Evolutionary conservation across 768 basidiomycete genomes (phyloP).

Genomic region (Agaricus subrufescens): DNA sequence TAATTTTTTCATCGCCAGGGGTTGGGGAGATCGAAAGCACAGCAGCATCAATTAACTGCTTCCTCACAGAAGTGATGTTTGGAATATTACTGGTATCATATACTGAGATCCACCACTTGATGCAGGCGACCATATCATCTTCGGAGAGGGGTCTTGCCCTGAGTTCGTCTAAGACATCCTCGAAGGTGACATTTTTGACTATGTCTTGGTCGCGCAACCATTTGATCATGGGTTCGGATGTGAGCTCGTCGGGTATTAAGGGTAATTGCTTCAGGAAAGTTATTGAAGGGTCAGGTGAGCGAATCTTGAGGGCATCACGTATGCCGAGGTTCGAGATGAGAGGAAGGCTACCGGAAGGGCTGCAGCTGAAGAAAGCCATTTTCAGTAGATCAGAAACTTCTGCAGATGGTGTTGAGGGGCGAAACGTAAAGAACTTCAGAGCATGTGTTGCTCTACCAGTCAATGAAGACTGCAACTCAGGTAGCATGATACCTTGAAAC

Average conservation of each 20-base stretch:
- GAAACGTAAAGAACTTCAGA: constrained; percentile 87
- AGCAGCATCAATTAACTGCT: constrained; percentile 66
- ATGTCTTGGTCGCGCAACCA: constrained; percentile 57
- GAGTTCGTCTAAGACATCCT: constrained; percentile 80
- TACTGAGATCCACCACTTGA: constrained; percentile 78
- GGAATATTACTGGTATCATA: constrained; percentile 15
- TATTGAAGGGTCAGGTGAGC: constrained; percentile 69
- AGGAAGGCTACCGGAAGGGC: constrained; percentile 45
- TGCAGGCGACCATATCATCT: constrained; percentile 72
- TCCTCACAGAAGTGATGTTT: constrained; percentile 33
- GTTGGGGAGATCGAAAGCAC: constrained; percentile 42
- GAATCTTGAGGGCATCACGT: constrained; percentile 57
- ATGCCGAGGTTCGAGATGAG: constrained; percentile 78
- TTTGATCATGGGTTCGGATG: constrained; percentile 59
- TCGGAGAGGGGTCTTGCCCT: constrained; percentile 62
- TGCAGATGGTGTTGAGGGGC: constrained; percentile 79
- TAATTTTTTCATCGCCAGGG: constrained; percentile 43
- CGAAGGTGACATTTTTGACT: constrained; percentile 71
- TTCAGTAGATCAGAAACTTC: constrained; percentile 72
- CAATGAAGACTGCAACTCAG: constrained; percentile 40
- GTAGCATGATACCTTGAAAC: constrained; percentile 24
- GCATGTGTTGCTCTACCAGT: constrained; percentile 67
- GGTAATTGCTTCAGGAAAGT: constrained; percentile 78
- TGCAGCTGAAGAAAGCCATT: constrained; percentile 73
- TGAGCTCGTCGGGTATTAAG: constrained; percentile 58